A percentile compares a stretch with the other conserved stretches of the same genome.
phyloP scores from a whole-genome alignment of 1,139 yeast genomes.

The Hemisphaericaspora subhashii region DNA sequence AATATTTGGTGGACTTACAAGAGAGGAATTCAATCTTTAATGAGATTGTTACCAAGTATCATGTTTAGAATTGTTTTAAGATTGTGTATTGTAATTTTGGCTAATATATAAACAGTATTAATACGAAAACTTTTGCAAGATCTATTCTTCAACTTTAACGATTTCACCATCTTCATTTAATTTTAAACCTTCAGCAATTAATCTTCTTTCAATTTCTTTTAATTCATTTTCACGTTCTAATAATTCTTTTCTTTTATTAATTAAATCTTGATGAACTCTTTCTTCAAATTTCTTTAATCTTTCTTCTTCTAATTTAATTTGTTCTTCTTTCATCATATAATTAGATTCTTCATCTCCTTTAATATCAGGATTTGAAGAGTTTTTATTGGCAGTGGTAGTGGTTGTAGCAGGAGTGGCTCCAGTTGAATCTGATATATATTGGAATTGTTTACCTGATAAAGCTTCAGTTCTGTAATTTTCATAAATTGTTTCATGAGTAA shows the following conservation, averaged over 20 bases:
- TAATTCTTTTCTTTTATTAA: slow-evolving; percentile 80
- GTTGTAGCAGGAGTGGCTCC: slow-evolving; percentile 9
- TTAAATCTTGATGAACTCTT: slow-evolving; percentile 86
- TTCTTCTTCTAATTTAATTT: slow-evolving; percentile 77
- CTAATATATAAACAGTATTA: neutral
- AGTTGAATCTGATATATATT: slow-evolving; percentile 25
- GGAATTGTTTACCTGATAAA: slow-evolving; percentile 50
- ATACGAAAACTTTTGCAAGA: too few relatives aligned
- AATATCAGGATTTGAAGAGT: slow-evolving; percentile 8
- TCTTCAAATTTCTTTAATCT: slow-evolving; percentile 77
- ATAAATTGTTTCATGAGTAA: slow-evolving; percentile 65
- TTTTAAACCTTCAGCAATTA: slow-evolving; percentile 56
- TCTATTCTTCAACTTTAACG: slow-evolving; percentile 25
- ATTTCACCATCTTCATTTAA: slow-evolving; percentile 45
- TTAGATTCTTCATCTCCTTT: slow-evolving; percentile 36
- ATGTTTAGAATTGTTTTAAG: too few relatives aligned
- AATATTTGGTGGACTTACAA: slow-evolving; percentile 48
- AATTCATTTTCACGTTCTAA: slow-evolving; percentile 87
- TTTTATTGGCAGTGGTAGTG: slow-evolving; percentile 1
- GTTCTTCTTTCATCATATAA: slow-evolving; percentile 73
- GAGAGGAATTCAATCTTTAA: slow-evolving; percentile 57
- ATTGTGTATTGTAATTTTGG: neutral
- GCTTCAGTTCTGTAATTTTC: slow-evolving; percentile 75
- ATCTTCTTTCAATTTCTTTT: slow-evolving; percentile 74
- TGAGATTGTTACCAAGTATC: slow-evolving; percentile 56